Conservation (phyloP, 169 alveolate species). For the Cyclospora cayetanensis region DNA sequence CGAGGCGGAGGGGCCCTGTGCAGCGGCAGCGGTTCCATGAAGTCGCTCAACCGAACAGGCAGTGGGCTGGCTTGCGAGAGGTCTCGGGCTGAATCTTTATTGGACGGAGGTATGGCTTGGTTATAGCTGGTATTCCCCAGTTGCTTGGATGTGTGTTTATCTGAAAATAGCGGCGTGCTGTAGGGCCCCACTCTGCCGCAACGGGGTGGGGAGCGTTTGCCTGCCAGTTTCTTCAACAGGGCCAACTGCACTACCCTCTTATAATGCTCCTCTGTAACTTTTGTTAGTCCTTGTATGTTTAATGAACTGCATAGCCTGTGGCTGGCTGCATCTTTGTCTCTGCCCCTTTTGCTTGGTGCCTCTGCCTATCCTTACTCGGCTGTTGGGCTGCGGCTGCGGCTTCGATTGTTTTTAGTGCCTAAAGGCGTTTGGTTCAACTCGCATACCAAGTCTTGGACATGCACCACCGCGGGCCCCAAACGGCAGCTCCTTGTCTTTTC, state of each 20-base stretch:
- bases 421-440: constrained; percentile 70
- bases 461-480: constrained; percentile 67
- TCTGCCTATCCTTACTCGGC: too few species aligned
- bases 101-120: constrained; percentile 31
- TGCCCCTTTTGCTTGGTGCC: too few species aligned
- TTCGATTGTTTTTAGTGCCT: constrained; percentile 31
- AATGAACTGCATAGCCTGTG: too few species aligned
- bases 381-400: too few species aligned
- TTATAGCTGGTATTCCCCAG: not conserved
- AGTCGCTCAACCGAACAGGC: constrained; percentile 19
- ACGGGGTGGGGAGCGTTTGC: too few species aligned
- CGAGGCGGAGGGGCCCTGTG: constrained; percentile 1
- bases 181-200: too few species aligned
- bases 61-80: not conserved
- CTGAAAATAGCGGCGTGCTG: too few species aligned
- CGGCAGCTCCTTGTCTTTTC: constrained; percentile 68
- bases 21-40: constrained; percentile 28
- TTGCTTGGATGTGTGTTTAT: not conserved
- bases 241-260: too few species aligned
- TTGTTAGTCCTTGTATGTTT: too few species aligned
- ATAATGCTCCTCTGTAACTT: too few species aligned
- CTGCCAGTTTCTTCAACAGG: too few species aligned
- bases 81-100: not conserved
- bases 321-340: too few species aligned
- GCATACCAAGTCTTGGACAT: constrained; percentile 73